These are phyloP conservation scores for Astrocystis sublimbata DNA, from an alignment of 495 filamentous ascomycete species.

Conservation along the genomic window DNA sequence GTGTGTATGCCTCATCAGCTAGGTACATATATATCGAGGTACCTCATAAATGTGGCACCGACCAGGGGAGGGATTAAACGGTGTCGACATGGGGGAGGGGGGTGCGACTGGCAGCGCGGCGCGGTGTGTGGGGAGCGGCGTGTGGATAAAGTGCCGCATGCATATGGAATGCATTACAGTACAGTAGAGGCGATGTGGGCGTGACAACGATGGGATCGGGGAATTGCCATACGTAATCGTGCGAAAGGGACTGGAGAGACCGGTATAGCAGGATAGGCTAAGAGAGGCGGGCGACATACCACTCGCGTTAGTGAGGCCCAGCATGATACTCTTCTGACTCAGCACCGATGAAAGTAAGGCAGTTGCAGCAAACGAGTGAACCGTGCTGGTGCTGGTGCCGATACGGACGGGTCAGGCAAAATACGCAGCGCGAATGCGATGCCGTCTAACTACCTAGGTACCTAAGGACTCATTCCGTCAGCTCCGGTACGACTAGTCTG, in stretches of 20 bases:
- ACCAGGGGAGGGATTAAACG: constrained; percentile 34
- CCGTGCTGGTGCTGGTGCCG: constrained; percentile 3
- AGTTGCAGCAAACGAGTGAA: background rate
- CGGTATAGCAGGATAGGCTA: constrained; percentile 11
- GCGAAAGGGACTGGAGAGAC: constrained; percentile 1
- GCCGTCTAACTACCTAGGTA: constrained; percentile 10
- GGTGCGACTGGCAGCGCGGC: background rate
- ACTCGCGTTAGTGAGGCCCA: constrained; percentile 8
- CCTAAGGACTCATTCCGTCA: constrained; percentile 11
- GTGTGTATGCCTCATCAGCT: constrained; percentile 38
- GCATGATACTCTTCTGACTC: constrained; percentile 17
- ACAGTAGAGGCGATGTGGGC: constrained; percentile 5
- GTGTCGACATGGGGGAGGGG: constrained; percentile 26
- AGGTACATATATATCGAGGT: constrained; percentile 36
- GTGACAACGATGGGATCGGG: constrained; percentile 19
- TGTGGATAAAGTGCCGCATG: background rate
- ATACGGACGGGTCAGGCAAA: background rate
- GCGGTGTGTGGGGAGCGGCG: constrained; percentile 1
- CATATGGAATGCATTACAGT: background rate
- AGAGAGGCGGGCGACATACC: constrained; percentile 12
- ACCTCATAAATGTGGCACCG: constrained; percentile 24
- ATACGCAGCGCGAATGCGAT: no score
- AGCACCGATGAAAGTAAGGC: constrained; percentile 11
- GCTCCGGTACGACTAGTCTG: constrained; percentile 5
- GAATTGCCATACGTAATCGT: constrained; percentile 20